Evolutionary conservation across 441 rosid species (phyloP).

Genomic region (Pelargonium fulgidum): DNA sequence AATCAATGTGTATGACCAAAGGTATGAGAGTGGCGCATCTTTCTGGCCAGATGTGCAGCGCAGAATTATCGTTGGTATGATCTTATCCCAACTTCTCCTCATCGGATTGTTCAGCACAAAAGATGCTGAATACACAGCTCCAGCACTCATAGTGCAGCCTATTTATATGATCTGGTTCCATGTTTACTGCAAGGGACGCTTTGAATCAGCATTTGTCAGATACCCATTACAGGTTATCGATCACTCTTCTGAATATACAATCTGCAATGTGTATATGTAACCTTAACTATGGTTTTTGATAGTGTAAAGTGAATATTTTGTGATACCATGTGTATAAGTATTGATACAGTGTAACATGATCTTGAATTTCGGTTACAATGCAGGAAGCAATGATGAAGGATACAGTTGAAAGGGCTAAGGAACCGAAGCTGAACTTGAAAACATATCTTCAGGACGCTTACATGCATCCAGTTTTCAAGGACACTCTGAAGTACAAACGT

Average conservation of each 20-base stretch:
- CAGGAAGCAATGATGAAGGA: conserved; percentile 99
- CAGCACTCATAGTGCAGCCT: conserved; percentile 65
- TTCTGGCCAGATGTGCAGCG: conserved; percentile 96
- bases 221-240: conserved; percentile 64
- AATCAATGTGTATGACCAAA: conserved; percentile 83
- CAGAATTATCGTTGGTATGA: conserved; percentile 53
- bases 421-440: conserved; percentile 66
- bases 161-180: conserved; percentile 70
- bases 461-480: conserved; percentile 67
- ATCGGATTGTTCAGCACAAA: conserved; percentile 75
- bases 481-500: conserved; percentile 26
- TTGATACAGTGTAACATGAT: too few relatives aligned
- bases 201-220: conserved; percentile 64
- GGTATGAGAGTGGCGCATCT: conserved; percentile 83
- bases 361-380: conserved; percentile 14
- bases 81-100: conserved; percentile 69
- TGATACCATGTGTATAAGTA: too few relatives aligned
- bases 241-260: not conserved
- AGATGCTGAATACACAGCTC: conserved; percentile 55
- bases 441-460: conserved; percentile 67
- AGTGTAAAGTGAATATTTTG: too few relatives aligned
- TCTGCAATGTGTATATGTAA: too few relatives aligned
- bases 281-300: too few relatives aligned
- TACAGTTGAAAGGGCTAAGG: conserved; percentile 67
- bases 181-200: conserved; percentile 65